These are phyloP conservation scores for Trametes coccinea DNA, from an alignment of 768 basidiomycete species.

Conservation along the genomic window DNA sequence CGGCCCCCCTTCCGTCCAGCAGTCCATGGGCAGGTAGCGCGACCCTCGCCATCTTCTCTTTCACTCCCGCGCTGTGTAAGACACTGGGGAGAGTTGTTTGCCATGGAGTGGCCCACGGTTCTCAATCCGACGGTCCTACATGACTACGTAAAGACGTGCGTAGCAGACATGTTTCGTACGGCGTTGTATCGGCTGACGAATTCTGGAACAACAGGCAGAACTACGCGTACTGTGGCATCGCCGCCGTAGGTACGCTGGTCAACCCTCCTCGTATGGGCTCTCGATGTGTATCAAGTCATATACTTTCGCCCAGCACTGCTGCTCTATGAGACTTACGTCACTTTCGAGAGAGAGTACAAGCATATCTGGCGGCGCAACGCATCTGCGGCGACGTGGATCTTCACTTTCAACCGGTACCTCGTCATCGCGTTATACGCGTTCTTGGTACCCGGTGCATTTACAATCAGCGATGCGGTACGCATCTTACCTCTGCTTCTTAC, in stretches of 20 bases:
- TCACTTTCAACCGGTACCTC: slow-evolving; percentile 8
- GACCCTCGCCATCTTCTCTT: not conserved
- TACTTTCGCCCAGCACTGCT: slow-evolving; percentile 1
- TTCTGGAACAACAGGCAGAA: not conserved
- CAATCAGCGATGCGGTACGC: not conserved
- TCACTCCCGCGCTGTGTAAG: not conserved
- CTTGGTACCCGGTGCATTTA: not conserved
- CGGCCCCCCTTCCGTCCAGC: not conserved
- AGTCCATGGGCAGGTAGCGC: not conserved
- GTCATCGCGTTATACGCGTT: slow-evolving; percentile 2
- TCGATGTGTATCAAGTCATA: not conserved
- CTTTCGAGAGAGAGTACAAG: slow-evolving; percentile 1
- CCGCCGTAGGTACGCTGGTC: not conserved
- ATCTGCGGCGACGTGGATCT: slow-evolving; percentile 11
- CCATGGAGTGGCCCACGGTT: not conserved
- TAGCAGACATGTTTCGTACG: not conserved
- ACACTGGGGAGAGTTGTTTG: not conserved
- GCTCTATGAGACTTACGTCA: slow-evolving; percentile 7
- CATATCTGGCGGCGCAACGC: slow-evolving; percentile 6
- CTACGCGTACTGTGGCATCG: not conserved
- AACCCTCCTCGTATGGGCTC: not conserved
- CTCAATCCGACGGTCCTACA: not conserved
- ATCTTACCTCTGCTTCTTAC: too few relatives aligned
- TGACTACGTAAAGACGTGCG: not conserved
- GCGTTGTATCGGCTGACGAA: too few relatives aligned